A percentile compares a stretch with the other conserved stretches of the same genome.
Evolutionary conservation across 148 eudicot species (phyloP).

Genomic region (Cornus florida): DNA sequence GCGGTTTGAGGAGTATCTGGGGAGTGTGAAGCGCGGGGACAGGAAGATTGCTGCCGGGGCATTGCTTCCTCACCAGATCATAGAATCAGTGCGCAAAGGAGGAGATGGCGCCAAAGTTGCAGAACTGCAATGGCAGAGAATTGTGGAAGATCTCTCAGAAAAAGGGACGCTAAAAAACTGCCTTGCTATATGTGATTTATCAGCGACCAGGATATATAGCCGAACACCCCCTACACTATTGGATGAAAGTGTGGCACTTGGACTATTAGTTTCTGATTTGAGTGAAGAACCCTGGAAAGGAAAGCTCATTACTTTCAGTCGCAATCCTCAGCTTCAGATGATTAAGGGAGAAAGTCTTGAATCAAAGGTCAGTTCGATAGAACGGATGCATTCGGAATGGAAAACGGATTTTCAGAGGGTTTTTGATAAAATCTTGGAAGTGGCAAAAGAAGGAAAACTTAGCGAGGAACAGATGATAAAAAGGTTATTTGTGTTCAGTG

Average conservation of each 20-base stretch:
- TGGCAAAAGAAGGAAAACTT: conserved; percentile 24
- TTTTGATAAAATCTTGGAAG: conserved; percentile 34
- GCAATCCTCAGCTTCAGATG: conserved; percentile 19
- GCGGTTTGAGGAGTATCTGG: conserved; percentile 8
- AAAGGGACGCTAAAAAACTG: background rate
- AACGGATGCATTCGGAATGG: conserved; percentile 17
- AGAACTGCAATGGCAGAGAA: conserved; percentile 1
- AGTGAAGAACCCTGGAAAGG: conserved; percentile 48
- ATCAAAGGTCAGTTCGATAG: conserved; percentile 13
- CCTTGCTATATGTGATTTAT: conserved; percentile 14
- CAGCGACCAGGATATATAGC: conserved; percentile 7
- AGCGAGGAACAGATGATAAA: conserved; percentile 27
- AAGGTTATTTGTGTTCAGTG: conserved; percentile 34
- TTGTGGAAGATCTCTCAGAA: background rate
- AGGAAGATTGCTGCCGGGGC: conserved; percentile 8
- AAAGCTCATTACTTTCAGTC: conserved; percentile 32
- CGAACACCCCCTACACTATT: no score
- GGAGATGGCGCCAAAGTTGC: background rate
- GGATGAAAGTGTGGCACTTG: conserved; percentile 10
- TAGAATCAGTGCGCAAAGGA: background rate
- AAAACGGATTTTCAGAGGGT: conserved; percentile 41
- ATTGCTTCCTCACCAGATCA: conserved; percentile 8
- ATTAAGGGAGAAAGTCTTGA: conserved; percentile 19
- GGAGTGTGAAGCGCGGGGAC: background rate
- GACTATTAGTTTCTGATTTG: conserved; percentile 29